Percentiles rank a stretch among this genome's conserved stretches.
Conservation (phyloP, 2,329 filamentous ascomycete species). For the Dryadomyces quercus-mongolicae region DNA sequence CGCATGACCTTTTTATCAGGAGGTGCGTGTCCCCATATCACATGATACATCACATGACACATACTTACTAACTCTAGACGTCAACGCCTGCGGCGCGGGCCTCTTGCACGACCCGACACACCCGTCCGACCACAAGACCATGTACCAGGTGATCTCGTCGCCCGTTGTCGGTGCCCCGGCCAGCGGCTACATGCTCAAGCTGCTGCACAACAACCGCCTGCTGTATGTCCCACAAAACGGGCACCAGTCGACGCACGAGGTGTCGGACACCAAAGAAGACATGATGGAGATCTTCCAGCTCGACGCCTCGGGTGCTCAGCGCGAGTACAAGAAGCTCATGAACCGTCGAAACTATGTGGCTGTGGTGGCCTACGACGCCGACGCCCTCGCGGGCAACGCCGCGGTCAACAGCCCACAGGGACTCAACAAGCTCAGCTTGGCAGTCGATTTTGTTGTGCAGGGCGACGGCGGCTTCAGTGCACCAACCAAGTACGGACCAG, state of each 20-base stretch:
- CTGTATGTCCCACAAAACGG: conserved; percentile 89
- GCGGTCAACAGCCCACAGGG: conserved; percentile 25
- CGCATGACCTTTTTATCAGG: conserved; percentile 96
- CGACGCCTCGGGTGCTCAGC: conserved; percentile 70
- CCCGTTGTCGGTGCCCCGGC: conserved; percentile 85
- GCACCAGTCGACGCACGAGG: conserved; percentile 57
- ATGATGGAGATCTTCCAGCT: conserved; percentile 99
- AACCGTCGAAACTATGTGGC: conserved; percentile 84
- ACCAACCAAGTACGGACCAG: conserved; percentile 92
- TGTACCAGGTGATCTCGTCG: conserved; percentile 91
- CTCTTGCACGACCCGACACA: conserved; percentile 88
- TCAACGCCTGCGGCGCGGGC: conserved; percentile 84
- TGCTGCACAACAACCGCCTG: conserved; percentile 90
- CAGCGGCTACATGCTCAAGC: conserved; percentile 73
- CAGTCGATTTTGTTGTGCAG: conserved; percentile 94
- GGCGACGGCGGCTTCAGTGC: conserved; percentile 63
- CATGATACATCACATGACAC: background rate
- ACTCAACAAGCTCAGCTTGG: conserved; percentile 63
- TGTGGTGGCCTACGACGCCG: conserved; percentile 88
- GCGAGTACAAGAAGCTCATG: conserved; percentile 89
- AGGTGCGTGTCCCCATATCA: conserved; percentile 34
- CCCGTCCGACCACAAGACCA: conserved; percentile 91
- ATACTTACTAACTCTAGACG: conserved; percentile 35
- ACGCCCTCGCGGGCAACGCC: conserved; percentile 39
- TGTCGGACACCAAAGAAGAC: conserved; percentile 93